Evolutionary conservation across 2,329 filamentous ascomycete species (phyloP).

Genomic region (Nakataea oryzae): DNA sequence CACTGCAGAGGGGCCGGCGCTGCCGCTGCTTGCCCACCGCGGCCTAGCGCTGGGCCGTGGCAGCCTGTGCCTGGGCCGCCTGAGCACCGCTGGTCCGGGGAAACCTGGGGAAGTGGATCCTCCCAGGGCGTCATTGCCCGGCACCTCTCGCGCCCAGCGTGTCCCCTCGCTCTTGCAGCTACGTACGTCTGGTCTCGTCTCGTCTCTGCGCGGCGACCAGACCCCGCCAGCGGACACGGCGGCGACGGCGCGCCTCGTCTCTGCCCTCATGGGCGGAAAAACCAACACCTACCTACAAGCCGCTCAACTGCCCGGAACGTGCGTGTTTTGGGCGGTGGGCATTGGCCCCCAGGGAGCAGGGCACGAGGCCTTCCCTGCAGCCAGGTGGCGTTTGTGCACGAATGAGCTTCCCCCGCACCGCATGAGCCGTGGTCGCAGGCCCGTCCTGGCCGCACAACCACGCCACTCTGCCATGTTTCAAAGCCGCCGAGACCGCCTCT

Average conservation of each 20-base stretch:
- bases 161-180: not conserved
- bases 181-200: no score
- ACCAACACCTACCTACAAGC: no score
- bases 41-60: not conserved
- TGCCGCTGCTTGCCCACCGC: not conserved
- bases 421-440: not conserved
- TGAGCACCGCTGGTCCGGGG: not conserved
- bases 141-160: no score
- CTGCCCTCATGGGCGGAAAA: not conserved
- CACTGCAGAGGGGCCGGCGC: not conserved
- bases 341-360: not conserved
- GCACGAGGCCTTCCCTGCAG: not conserved
- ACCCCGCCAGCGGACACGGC: not conserved
- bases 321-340: not conserved
- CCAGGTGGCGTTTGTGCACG: not conserved
- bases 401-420: not conserved
- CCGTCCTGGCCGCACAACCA: not conserved
- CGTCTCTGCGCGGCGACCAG: not conserved
- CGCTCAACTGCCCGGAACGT: no score
- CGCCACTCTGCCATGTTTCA: not conserved
- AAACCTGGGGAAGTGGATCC: slow-evolving; percentile 2
- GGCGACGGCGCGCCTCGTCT: not conserved
- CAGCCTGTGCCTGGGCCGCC: not conserved
- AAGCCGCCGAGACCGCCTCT: no score
- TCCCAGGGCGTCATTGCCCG: not conserved